These are phyloP conservation scores for Wilcoxina mikolae DNA, from an alignment of 495 filamentous ascomycete species.

Conservation along the genomic window DNA sequence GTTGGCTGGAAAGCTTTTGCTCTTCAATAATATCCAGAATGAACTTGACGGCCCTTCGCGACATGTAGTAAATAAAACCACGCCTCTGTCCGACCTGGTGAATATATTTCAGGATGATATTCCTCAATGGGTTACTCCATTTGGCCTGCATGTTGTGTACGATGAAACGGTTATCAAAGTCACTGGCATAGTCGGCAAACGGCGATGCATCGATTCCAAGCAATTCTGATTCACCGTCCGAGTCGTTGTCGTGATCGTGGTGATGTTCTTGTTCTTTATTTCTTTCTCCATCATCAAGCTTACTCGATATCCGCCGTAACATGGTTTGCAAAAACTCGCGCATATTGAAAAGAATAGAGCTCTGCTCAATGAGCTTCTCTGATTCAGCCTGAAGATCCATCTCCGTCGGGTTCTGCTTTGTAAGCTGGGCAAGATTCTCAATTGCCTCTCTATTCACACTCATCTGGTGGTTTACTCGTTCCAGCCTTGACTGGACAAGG, in stretches of 20 bases:
- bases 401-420: slow-evolving; percentile 30
- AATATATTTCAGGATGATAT: slow-evolving; percentile 92
- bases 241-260: slow-evolving; percentile 34
- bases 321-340: slow-evolving; percentile 62
- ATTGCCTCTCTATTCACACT: slow-evolving; percentile 43
- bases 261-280: slow-evolving; percentile 28
- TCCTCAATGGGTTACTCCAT: slow-evolving; percentile 91
- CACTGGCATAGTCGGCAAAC: slow-evolving; percentile 52
- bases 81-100: slow-evolving; percentile 93
- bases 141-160: slow-evolving; percentile 95
- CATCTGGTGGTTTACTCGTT: slow-evolving; percentile 63
- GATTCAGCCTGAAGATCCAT: slow-evolving; percentile 35
- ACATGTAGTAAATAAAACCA: slow-evolving; percentile 96
- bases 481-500: slow-evolving; percentile 64
- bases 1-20: slow-evolving; percentile 48
- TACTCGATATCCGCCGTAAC: slow-evolving; percentile 48
- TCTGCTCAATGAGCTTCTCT: slow-evolving; percentile 54
- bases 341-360: slow-evolving; percentile 53
- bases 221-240: slow-evolving; percentile 36
- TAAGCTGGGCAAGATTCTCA: slow-evolving; percentile 17
- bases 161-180: slow-evolving; percentile 97
- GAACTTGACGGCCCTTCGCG: slow-evolving; percentile 88
- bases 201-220: slow-evolving; percentile 23
- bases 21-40: slow-evolving; percentile 95
- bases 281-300: slow-evolving; percentile 36